Evolutionary conservation across 225 moss, liverwort and hornwort genomes (phyloP), one percentile per base, ranked within the genome.

Genomic region (Marchantia polymorpha): DNA sequence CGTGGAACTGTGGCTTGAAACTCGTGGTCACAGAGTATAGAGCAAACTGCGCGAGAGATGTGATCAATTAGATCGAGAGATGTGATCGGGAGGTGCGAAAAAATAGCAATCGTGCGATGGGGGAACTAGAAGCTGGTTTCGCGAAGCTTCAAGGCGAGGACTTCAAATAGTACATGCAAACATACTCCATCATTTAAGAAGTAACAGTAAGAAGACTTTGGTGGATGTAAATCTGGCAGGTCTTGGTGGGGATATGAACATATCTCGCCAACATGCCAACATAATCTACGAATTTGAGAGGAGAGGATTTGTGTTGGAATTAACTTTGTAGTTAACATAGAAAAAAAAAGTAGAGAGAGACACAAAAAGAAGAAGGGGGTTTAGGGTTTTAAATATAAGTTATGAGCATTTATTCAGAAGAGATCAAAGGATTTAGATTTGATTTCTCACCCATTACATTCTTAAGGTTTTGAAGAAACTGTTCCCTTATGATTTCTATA

Each of bases 61-160:
- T 64, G 39, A 50, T 64, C 23, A 23, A 23, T 25, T 22, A 49
- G 51, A 77, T 59, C n/a, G n/a, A n/a, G n/a, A n/a, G n/a, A n/a
- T 59, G 17, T 39, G 46, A 17, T 77, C 49, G 64, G 11, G 50
- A 49, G 46, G 77, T 15, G 58, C 6, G 39, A 30, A 48, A 50
- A 2, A 14, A 64, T 22, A 48, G 22, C n/a, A n/a, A n/a, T 25
- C 48, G n/a, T 31, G 8, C 78, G 6, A 96, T 96, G 92, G 94
- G 89, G 74, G 93, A 94, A 59, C 81, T 93, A 81, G 97, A 94
- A 82, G 94, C 94, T 16, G 97, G 97, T 64, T 99, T 99, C 76
- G 97, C 97, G 31, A 99, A 99, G 90, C 84, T 99, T 76, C 97
- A 99, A 77, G 97, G 97, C 15, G 97, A 99, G 90, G 97, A 99